Conservation (phyloP, 495 filamentous ascomycete species). For the Apodospora peruviana region DNA sequence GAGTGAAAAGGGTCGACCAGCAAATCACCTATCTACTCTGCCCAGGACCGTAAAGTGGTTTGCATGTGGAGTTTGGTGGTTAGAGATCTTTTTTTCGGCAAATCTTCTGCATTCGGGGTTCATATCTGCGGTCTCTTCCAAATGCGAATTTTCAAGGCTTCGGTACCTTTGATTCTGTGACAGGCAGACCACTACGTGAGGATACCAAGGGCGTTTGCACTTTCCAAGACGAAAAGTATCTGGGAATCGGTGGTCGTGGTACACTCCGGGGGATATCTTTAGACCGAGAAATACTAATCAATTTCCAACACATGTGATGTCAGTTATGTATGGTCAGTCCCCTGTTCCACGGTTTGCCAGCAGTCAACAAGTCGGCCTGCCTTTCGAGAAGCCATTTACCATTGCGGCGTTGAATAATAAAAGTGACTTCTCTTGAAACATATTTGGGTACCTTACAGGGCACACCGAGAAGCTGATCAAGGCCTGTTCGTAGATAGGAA, state of each 20-base stretch:
- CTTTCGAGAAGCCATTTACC: neutral
- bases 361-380: neutral
- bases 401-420: neutral
- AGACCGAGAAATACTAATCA: neutral
- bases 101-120: slow-evolving; percentile 34
- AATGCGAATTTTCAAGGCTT: slow-evolving; percentile 33
- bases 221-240: no score
- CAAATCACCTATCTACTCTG: slow-evolving; percentile 19
- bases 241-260: neutral
- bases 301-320: neutral
- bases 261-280: neutral
- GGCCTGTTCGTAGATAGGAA: neutral
- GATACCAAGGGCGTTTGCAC: no score
- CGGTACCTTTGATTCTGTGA: no score
- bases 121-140: slow-evolving; percentile 31
- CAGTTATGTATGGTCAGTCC: neutral
- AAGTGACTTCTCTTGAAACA: no score
- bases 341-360: neutral
- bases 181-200: no score
- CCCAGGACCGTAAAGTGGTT: slow-evolving; percentile 28
- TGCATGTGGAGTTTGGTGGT: slow-evolving; percentile 35
- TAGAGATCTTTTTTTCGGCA: slow-evolving; percentile 36
- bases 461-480: no score
- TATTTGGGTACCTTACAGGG: no score
- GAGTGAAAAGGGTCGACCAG: slow-evolving; percentile 27